phyloP scores from a whole-genome alignment of 1,284 basidiomycete species.

The Bondarzewia mesenterica region DNA sequence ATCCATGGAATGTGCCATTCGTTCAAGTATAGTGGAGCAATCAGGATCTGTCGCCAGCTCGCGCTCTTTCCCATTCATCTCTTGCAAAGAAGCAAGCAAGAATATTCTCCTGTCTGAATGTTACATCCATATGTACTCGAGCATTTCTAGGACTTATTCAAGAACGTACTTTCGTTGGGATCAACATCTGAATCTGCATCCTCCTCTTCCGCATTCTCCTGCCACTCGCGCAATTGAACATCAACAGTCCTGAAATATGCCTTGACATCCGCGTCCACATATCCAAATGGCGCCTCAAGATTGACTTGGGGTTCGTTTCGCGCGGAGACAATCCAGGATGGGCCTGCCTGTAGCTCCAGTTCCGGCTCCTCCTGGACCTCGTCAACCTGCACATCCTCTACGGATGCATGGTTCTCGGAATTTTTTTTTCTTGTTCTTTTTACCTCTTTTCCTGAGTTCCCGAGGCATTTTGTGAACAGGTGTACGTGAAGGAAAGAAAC shows the following conservation, averaged over 20 bases:
- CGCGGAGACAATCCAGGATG: constrained; percentile 60
- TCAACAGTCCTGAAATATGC: constrained; percentile 88
- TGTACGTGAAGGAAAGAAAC: constrained; percentile 1
- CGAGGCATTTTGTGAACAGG: constrained; percentile 48
- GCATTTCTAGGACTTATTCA: not conserved
- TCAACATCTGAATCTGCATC: constrained; percentile 54
- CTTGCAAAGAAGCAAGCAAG: constrained; percentile 74
- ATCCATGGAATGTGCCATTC: constrained; percentile 87
- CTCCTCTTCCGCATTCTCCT: constrained; percentile 36
- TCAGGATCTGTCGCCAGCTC: constrained; percentile 88
- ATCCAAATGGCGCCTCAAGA: constrained; percentile 78
- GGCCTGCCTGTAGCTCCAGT: constrained; percentile 22
- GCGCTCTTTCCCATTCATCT: constrained; percentile 82
- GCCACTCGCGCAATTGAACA: constrained; percentile 80
- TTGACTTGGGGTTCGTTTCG: constrained; percentile 30
- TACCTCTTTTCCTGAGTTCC: constrained; percentile 71
- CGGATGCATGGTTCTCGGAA: too few species aligned
- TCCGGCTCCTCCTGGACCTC: constrained; percentile 8
- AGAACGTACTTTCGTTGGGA: constrained; percentile 66
- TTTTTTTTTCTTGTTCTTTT: constrained; percentile 62
- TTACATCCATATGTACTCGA: not conserved
- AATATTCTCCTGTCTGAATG: constrained; percentile 72
- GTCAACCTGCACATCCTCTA: constrained; percentile 11
- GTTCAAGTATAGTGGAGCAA: constrained; percentile 80
- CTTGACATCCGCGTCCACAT: constrained; percentile 81